Conservation (phyloP, 176 grass and related monocot genomes). For the Aegilops bicornis region DNA sequence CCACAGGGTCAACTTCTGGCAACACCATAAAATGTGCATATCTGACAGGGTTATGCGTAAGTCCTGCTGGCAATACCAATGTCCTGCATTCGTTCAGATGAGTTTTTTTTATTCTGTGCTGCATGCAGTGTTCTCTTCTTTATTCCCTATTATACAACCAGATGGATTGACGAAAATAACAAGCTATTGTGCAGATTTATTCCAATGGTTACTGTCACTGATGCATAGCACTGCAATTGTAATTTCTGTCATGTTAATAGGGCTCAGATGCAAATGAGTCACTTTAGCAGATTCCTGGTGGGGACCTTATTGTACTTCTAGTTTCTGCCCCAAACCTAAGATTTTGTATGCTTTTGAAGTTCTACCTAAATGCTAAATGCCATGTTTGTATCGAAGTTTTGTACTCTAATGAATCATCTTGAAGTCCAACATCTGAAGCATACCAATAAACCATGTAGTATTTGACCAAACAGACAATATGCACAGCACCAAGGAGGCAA, state of each 20-base stretch:
- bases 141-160: not conserved
- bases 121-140: not conserved
- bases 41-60: not conserved
- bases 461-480: not conserved
- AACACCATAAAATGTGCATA: not conserved
- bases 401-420: conserved; percentile 7
- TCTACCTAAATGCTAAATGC: not conserved
- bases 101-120: not conserved
- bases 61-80: not conserved
- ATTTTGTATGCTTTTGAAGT: too few relatives aligned
- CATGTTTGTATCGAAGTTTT: not conserved
- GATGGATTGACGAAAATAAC: not conserved
- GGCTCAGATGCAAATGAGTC: not conserved
- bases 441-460: not conserved
- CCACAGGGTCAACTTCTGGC: not conserved
- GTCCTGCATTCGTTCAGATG: not conserved
- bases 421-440: conserved; percentile 12
- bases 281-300: not conserved
- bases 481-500: not conserved
- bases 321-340: not conserved
- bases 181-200: conserved; percentile 1
- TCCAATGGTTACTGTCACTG: not conserved
- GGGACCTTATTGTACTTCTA: not conserved
- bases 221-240: not conserved
- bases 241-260: not conserved